Evolutionary conservation across 2,329 filamentous ascomycete genomes (phyloP), one percentile per base, ranked within the genome.

Genomic region (Fusarium piperis): DNA sequence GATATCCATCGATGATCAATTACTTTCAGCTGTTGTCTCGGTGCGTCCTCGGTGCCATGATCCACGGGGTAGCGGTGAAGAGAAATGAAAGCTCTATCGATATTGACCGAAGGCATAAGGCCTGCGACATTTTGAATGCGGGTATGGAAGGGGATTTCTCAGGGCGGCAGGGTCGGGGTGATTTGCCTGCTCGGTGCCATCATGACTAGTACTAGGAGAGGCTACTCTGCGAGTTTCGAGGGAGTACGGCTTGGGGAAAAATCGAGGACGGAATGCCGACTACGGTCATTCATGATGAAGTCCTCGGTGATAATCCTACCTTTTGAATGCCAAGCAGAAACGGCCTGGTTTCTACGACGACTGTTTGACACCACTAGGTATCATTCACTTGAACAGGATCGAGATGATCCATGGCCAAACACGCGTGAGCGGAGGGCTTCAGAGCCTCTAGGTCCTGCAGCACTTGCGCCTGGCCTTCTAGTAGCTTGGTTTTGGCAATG

Each of bases 1-100:
- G 9, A 41, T 52, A n/a, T 23, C 59, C 23, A 51, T 44, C 26
- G 23, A 36, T 48, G 13, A 38, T 12, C 16, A 33, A 30, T 38
- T 28, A 18, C n/a, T 46, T 11, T 16, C 58, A 33, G 13, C 16
- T 58, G 8, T 23, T 71, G 66, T 69, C 66, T 69, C 62, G 65
- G 68, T 38, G 61, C n/a, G 36, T 68, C 53, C 61, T 70, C 64
- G 61, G 67, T 15, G 46, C 13, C 61, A 60, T 64, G 44, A 16
- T 23, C 28, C 38, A 38, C 18, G 35, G 48, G 30, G 23, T 23
- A 32, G 46, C 11, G 11, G 26, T 33, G 28, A 32, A n/a, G 32
- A 36, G 41, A 44, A 18, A 39, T 38, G 20, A 23, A 38, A 58
- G 13, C 38, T 33, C 36, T 30, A 23, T n/a, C 18, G 13, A 58